These are phyloP conservation scores for Sporothrix dimorphospora DNA, from an alignment of 2,329 filamentous ascomycete species.

Conservation along the genomic window DNA sequence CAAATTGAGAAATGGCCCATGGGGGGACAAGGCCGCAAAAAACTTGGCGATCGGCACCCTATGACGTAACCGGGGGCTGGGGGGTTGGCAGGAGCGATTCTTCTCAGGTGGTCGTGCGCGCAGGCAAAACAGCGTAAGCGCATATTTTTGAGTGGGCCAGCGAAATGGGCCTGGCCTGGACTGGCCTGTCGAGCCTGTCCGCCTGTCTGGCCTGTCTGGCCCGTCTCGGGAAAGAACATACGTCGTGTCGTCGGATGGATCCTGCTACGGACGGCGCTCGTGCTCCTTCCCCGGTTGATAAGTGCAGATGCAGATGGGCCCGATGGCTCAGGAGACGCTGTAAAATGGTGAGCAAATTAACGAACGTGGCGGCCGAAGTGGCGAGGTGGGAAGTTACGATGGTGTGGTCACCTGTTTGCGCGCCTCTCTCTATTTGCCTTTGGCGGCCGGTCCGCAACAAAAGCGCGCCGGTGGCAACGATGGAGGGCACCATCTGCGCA, in stretches of 20 bases:
- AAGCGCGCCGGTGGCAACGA: background rate
- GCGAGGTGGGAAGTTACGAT: background rate
- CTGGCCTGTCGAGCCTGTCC: background rate
- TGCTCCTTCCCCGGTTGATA: background rate
- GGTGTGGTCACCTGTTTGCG: background rate
- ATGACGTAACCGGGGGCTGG: constrained; percentile 32
- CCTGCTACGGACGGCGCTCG: too few relatives aligned
- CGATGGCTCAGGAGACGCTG: background rate
- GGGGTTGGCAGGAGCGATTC: constrained; percentile 13
- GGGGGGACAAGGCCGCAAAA: constrained; percentile 17
- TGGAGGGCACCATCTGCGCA: background rate
- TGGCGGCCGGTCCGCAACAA: background rate
- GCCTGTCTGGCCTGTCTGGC: background rate
- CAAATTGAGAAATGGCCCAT: constrained; percentile 19
- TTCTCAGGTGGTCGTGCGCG: constrained; percentile 12
- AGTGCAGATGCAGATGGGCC: too few relatives aligned
- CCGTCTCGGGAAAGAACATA: background rate
- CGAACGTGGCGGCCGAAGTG: background rate
- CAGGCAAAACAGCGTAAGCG: constrained; percentile 4
- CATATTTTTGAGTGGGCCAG: background rate
- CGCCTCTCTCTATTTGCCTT: background rate
- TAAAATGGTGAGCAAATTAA: constrained; percentile 4
- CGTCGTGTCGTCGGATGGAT: background rate
- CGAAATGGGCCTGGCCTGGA: background rate
- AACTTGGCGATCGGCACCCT: constrained; percentile 29